A percentile compares a stretch with the other conserved stretches of the same genome.
Evolutionary conservation across 1,284 basidiomycete species (phyloP).

Genomic region (Ganoderma sinense): DNA sequence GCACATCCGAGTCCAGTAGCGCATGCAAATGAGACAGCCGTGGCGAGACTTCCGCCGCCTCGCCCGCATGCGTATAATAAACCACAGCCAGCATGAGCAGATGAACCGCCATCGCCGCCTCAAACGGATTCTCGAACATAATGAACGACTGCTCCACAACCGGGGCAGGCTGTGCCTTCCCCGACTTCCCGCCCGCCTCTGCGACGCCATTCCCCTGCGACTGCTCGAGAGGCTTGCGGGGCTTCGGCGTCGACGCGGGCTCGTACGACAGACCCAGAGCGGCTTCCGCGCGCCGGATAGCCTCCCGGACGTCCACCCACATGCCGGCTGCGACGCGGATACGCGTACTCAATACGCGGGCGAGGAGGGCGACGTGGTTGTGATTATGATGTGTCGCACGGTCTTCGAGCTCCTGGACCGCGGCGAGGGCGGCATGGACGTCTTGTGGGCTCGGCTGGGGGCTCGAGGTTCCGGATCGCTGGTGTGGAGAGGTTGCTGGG

Average conservation of each 20-base stretch:
- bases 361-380: slow-evolving; percentile 52
- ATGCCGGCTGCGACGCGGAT: slow-evolving; percentile 57
- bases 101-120: slow-evolving; percentile 56
- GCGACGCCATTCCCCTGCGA: slow-evolving; percentile 14
- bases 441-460: slow-evolving; percentile 38
- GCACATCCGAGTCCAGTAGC: slow-evolving; percentile 63
- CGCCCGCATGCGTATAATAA: slow-evolving; percentile 64
- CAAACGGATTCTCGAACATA: slow-evolving; percentile 47
- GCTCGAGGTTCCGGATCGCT: slow-evolving; percentile 16
- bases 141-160: slow-evolving; percentile 39
- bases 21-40: slow-evolving; percentile 65
- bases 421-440: slow-evolving; percentile 49
- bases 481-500: slow-evolving; percentile 11
- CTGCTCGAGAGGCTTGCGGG: slow-evolving; percentile 24
- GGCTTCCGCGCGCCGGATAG: slow-evolving; percentile 53
- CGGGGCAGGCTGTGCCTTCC: slow-evolving; percentile 12
- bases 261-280: slow-evolving; percentile 51
- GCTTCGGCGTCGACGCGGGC: slow-evolving; percentile 33
- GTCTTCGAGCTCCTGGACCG: slow-evolving; percentile 50
- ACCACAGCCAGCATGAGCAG: slow-evolving; percentile 64
- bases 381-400: slow-evolving; percentile 51
- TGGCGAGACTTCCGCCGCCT: slow-evolving; percentile 49
- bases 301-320: slow-evolving; percentile 58
- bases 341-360: slow-evolving; percentile 57
- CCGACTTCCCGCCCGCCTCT: slow-evolving; percentile 1